Conservation (phyloP, 2,329 filamentous ascomycete species). For the Pseudogymnoascus pannorum region DNA sequence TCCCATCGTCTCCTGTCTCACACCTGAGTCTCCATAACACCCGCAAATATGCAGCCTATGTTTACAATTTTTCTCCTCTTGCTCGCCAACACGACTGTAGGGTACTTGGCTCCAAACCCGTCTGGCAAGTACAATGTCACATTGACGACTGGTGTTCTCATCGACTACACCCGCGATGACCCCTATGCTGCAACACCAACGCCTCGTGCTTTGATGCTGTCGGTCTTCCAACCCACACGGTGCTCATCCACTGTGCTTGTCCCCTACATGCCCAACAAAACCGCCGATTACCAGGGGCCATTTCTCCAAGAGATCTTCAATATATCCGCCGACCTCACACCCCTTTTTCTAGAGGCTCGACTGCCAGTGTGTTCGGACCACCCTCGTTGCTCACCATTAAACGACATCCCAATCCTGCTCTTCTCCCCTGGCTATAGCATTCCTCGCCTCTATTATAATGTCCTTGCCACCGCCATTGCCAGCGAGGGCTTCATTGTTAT, state of each 20-base stretch:
- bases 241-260: neutral
- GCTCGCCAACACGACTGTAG: neutral
- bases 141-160: slow-evolving; percentile 16
- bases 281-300: neutral
- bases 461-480: slow-evolving; percentile 27
- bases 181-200: slow-evolving; percentile 4
- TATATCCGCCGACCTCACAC: neutral
- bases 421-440: slow-evolving; percentile 23
- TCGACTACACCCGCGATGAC: slow-evolving; percentile 16
- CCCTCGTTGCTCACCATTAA: neutral
- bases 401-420: slow-evolving; percentile 14
- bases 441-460: slow-evolving; percentile 21
- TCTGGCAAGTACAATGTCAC: slow-evolving; percentile 16
- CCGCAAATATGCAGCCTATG: neutral
- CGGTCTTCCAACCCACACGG: slow-evolving; percentile 16
- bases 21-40: neutral
- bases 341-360: slow-evolving; percentile 8
- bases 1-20: neutral
- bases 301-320: neutral
- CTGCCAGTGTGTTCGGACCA: slow-evolving; percentile 12
- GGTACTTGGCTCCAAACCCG: slow-evolving; percentile 13
- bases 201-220: slow-evolving; percentile 14
- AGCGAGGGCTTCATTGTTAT: slow-evolving; percentile 35
- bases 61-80: neutral
- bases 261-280: slow-evolving; percentile 3